Percentiles rank a stretch among this genome's conserved stretches.
Conservation (phyloP, 176 grass and related monocot species). For the Tillandsia fasciculata region DNA sequence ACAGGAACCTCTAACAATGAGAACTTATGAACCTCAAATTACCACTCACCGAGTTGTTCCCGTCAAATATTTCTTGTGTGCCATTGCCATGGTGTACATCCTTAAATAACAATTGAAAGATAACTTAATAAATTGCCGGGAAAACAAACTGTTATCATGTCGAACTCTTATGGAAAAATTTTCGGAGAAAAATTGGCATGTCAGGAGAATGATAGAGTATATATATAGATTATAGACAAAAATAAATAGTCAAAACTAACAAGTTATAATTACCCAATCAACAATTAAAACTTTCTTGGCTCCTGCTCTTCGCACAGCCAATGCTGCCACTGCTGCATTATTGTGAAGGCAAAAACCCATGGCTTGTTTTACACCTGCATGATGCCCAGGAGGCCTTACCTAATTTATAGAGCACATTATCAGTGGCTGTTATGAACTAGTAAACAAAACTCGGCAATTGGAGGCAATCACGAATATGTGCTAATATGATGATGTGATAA, state of each 20-base stretch:
- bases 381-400: conserved; percentile 98
- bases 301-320: conserved; percentile 86
- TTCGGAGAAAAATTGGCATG: neutral
- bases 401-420: conserved; percentile 17
- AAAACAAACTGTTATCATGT: neutral
- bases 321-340: conserved; percentile 82
- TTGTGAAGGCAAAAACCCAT: conserved; percentile 99
- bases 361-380: conserved; percentile 84
- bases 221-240: neutral
- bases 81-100: conserved; percentile 99
- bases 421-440: neutral
- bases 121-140: neutral
- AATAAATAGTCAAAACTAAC: conserved; percentile 20
- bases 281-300: conserved; percentile 96
- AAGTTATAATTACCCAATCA: conserved; percentile 72
- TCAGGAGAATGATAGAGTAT: neutral
- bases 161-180: neutral
- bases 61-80: conserved; percentile 91
- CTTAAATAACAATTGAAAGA: conserved; percentile 37
- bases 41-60: conserved; percentile 66
- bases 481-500: too few species aligned
- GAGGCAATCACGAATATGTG: too few species aligned
- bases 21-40: neutral
- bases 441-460: neutral
- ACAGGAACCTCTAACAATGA: neutral